These are phyloP conservation scores for Phytophthora quininea DNA, from an alignment of 352 stramenopile genomes.

Conservation along the genomic window DNA sequence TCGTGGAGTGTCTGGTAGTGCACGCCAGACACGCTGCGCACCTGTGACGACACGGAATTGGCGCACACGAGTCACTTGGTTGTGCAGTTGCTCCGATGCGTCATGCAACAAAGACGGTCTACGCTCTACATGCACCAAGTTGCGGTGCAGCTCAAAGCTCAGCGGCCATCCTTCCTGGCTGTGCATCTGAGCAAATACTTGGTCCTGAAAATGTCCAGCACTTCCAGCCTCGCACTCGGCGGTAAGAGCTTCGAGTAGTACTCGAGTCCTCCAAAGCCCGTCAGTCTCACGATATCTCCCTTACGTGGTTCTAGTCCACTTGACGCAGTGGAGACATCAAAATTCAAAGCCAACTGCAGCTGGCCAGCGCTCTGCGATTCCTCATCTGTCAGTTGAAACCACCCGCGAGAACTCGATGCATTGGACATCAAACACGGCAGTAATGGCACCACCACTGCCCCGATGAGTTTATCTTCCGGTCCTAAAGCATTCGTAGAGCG, in stretches of 20 bases:
- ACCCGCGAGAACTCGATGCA: conserved; percentile 57
- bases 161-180: conserved; percentile 68
- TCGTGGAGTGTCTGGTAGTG: conserved; percentile 46
- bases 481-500: conserved; percentile 20
- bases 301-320: conserved; percentile 52
- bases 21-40: conserved; percentile 51
- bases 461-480: conserved; percentile 61
- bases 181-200: conserved; percentile 61
- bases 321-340: conserved; percentile 47
- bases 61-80: conserved; percentile 53
- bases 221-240: conserved; percentile 52
- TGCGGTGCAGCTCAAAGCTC: conserved; percentile 70
- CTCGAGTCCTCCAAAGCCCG: conserved; percentile 66
- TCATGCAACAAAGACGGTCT: conserved; percentile 63
- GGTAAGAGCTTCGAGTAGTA: conserved; percentile 73
- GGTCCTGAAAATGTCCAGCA: conserved; percentile 71
- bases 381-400: conserved; percentile 62
- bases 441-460: conserved; percentile 57
- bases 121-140: conserved; percentile 66
- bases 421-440: conserved; percentile 66
- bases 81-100: conserved; percentile 57
- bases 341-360: conserved; percentile 64
- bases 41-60: conserved; percentile 50
- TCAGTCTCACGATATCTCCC: conserved; percentile 62
- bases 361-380: conserved; percentile 59